These are phyloP conservation scores for Psilocybe sp. DNA, from an alignment of 768 basidiomycete genomes.

Conservation along the genomic window DNA sequence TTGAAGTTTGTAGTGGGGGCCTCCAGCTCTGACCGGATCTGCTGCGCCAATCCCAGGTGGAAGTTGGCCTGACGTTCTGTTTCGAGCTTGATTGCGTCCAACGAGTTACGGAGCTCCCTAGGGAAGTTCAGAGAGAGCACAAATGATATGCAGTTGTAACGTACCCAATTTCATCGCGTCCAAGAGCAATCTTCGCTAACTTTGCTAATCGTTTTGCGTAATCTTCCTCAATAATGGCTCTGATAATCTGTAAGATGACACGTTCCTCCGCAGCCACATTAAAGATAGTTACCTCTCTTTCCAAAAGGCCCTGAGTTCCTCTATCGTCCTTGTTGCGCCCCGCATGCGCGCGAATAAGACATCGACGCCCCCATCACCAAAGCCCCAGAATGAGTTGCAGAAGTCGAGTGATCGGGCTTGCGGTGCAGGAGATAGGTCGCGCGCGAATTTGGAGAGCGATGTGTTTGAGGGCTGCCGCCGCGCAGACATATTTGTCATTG, in stretches of 20 bases:
- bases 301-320: conserved; percentile 87
- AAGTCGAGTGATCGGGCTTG: conserved; percentile 71
- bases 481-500: conserved; percentile 52
- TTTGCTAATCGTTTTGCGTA: conserved; percentile 85
- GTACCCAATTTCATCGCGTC: conserved; percentile 92
- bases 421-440: conserved; percentile 47
- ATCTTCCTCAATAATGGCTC: conserved; percentile 90
- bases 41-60: conserved; percentile 72
- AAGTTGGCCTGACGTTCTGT: conserved; percentile 78
- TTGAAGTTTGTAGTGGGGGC: conserved; percentile 57
- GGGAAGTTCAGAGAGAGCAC: conserved; percentile 16
- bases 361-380: conserved; percentile 83
- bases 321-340: conserved; percentile 80
- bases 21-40: conserved; percentile 78
- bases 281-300: conserved; percentile 77
- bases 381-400: conserved; percentile 97
- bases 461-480: conserved; percentile 81
- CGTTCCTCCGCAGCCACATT: neutral
- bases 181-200: conserved; percentile 72
- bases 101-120: conserved; percentile 78
- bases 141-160: conserved; percentile 25
- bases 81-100: conserved; percentile 79
- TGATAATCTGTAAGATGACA: conserved; percentile 26
- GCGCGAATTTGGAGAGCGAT: conserved; percentile 69
- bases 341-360: conserved; percentile 89